Evolutionary conservation across 2,329 filamentous ascomycete species (phyloP), one percentile per base, ranked within the genome.

Genomic region (Clonostachys chloroleuca): DNA sequence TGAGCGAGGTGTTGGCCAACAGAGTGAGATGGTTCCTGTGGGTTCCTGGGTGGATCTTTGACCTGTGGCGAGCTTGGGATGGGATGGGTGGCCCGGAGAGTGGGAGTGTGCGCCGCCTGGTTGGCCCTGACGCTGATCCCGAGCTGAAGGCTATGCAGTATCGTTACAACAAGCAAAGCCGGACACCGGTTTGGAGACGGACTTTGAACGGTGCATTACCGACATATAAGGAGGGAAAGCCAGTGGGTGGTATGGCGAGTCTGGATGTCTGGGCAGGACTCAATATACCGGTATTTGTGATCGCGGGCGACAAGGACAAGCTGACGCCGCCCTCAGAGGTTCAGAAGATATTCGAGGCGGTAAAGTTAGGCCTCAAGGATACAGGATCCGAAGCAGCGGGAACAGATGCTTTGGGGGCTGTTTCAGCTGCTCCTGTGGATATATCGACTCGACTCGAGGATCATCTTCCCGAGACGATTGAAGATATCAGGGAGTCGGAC

Each of bases 91-190:
- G 92, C 1, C 67, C 80, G 1, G 70, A 90, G 40, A 96, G 92
- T 59, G 70, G 77, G 3, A 96, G 90, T 55, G 89, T 97, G 7
- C 72, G 69, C 43, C 82, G 92, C 14, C 92, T 96, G 60, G 84
- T 88, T 9, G 89, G 88, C 5, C 62, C 72, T 2, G 75, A 77
- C 35, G 83, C 86, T 2, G 85, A 89, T 40, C 64, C 74, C 5
- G 80, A 88, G 55, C 78, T 85, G 2, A 83, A 81, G 57, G 73
- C 75, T 47, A 72, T 90, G 35, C 89, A 92, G 62, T 65, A 86
- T 48, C 78, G 78, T 4, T 92, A 85, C 68, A 97, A 97, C 62
- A 77, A 79, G 49, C 90, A 96, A 62, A 96, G 89, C 52, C 82
- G 78, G 53, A 94, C 91, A 0, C 77, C 86, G 0, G 88, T 94